These are phyloP conservation scores for Pluteus cervinus DNA, from an alignment of 768 basidiomycete species.

Conservation along the genomic window DNA sequence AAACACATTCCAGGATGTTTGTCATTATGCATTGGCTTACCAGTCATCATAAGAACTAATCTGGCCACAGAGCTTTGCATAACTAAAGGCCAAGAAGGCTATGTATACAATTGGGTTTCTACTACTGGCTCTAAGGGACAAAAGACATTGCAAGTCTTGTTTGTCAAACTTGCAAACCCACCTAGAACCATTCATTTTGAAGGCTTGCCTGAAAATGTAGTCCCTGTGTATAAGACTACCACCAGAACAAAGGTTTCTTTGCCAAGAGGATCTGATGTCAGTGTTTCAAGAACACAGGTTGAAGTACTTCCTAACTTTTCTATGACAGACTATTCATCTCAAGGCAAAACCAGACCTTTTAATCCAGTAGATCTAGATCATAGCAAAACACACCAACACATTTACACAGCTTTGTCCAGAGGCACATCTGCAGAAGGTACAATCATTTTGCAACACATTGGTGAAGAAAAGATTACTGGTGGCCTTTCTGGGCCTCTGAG, in stretches of 20 bases:
- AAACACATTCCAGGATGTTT: slow-evolving; percentile 21
- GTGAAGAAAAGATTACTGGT: slow-evolving; percentile 12
- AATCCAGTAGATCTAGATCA: slow-evolving; percentile 20
- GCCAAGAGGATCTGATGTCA: slow-evolving; percentile 12
- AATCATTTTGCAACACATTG: slow-evolving; percentile 20
- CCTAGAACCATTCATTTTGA: slow-evolving; percentile 17
- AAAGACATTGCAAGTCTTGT: slow-evolving; percentile 19
- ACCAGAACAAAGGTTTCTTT: slow-evolving; percentile 8
- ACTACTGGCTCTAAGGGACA: slow-evolving; percentile 11
- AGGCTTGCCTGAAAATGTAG: slow-evolving; percentile 24
- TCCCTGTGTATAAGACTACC: slow-evolving; percentile 15
- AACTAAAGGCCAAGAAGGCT: slow-evolving; percentile 26
- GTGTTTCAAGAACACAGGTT: slow-evolving; percentile 15
- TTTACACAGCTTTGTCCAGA: slow-evolving; percentile 22
- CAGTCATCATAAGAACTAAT: slow-evolving; percentile 25
- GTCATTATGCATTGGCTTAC: slow-evolving; percentile 21
- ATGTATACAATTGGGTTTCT: slow-evolving; percentile 22
- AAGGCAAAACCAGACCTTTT: slow-evolving; percentile 16
- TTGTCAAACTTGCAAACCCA: slow-evolving; percentile 19
- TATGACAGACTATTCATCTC: slow-evolving; percentile 23
- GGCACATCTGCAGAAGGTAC: slow-evolving; percentile 19
- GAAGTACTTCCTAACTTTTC: slow-evolving; percentile 21
- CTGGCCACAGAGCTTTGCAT: slow-evolving; percentile 25
- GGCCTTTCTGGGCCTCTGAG: slow-evolving; percentile 11
- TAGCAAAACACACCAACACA: slow-evolving; percentile 10